Conservation (phyloP, 2,329 filamentous ascomycete genomes). For the Aureobasidium sp. region DNA sequence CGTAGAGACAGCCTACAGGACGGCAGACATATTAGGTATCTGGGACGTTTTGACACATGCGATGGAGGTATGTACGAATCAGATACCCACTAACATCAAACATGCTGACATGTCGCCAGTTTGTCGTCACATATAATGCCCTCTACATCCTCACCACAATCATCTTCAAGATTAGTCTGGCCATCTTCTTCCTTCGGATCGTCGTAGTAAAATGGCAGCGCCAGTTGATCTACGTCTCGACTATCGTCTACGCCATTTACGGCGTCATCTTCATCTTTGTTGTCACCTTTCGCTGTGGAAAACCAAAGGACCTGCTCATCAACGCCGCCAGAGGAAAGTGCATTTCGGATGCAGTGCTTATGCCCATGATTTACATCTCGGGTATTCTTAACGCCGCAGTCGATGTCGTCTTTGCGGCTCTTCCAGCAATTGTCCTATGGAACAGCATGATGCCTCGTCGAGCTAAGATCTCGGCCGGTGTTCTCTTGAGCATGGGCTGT, state of each 20-base stretch:
- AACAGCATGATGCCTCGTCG: conserved; percentile 14
- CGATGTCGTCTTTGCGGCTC: conserved; percentile 15
- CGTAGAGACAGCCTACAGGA: neutral
- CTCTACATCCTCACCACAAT: conserved; percentile 16
- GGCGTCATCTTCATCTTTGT: neutral
- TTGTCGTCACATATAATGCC: conserved; percentile 4
- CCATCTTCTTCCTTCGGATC: conserved; percentile 19
- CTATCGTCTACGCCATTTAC: neutral
- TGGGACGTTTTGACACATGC: neutral
- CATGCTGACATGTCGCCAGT: neutral
- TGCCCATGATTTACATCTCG: conserved; percentile 15
- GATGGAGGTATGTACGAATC: neutral
- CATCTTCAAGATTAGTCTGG: conserved; percentile 18
- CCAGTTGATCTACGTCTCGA: neutral
- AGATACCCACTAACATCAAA: too few relatives aligned
- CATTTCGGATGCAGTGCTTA: conserved; percentile 1
- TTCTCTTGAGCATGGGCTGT: conserved; percentile 16
- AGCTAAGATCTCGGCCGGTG: conserved; percentile 12
- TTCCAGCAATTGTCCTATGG: conserved; percentile 14
- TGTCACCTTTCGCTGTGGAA: conserved; percentile 6
- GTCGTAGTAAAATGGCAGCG: conserved; percentile 16
- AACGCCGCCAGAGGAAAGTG: conserved; percentile 15
- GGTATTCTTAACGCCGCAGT: conserved; percentile 13
- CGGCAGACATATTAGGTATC: neutral
- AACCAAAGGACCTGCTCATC: neutral